Conservation (phyloP, 192 early-diverging fungal species). For the Linnemannia elongata region DNA sequence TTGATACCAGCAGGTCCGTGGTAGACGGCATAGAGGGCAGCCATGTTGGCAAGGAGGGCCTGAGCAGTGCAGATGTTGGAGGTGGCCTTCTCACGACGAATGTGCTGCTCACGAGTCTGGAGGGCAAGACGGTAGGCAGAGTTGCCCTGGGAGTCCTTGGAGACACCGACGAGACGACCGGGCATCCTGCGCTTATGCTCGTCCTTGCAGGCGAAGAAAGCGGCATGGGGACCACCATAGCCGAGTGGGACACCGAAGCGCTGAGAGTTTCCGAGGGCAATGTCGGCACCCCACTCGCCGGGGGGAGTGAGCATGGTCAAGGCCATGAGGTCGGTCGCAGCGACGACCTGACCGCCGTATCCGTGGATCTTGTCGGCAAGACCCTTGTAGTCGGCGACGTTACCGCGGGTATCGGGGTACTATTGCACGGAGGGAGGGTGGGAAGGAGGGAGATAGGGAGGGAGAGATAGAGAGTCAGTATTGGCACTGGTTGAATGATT, state of each 20-base stretch:
- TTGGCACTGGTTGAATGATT: conserved; percentile 14
- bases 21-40: conserved; percentile 99
- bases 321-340: conserved; percentile 94
- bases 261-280: conserved; percentile 97
- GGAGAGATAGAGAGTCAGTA: conserved; percentile 42
- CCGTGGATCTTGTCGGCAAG: conserved; percentile 85
- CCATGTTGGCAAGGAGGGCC: conserved; percentile 99
- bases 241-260: conserved; percentile 99
- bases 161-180: conserved; percentile 96
- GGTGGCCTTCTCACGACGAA: conserved; percentile 98
- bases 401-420: conserved; percentile 95
- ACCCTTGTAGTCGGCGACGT: conserved; percentile 84
- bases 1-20: conserved; percentile 95
- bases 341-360: conserved; percentile 88
- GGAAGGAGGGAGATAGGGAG: conserved; percentile 6
- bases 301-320: conserved; percentile 93
- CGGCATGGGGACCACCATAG: conserved; percentile 99
- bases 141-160: conserved; percentile 91
- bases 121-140: conserved; percentile 94
- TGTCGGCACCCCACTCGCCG: conserved; percentile 97
- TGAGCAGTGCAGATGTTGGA: conserved; percentile 99
- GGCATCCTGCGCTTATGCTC: conserved; percentile 96
- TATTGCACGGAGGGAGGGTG: conserved; percentile 47
- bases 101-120: conserved; percentile 99
- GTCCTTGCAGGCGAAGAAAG: conserved; percentile 96